Evolutionary conservation across 2,329 filamentous ascomycete genomes (phyloP).

Genomic region (Calonectria multiphialidica): DNA sequence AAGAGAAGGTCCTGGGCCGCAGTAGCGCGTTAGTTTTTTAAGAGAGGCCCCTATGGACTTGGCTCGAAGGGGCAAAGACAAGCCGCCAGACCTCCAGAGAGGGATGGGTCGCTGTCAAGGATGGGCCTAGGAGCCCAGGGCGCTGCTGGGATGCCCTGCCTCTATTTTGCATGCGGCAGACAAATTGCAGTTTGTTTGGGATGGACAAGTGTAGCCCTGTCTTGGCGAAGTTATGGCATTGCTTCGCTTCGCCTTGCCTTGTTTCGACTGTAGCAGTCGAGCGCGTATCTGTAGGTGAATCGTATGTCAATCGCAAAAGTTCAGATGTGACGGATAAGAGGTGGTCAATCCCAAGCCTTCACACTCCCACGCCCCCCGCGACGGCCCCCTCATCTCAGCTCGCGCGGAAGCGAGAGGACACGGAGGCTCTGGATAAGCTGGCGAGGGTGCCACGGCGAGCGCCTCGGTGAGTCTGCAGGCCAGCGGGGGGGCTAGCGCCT

Average conservation of each 20-base stretch:
- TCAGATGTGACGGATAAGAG: slow-evolving; percentile 7
- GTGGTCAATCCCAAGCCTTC: slow-evolving; percentile 27
- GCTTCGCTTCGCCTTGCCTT: slow-evolving; percentile 13
- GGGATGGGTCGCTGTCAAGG: slow-evolving; percentile 18
- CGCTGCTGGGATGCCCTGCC: slow-evolving; percentile 25
- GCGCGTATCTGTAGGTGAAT: slow-evolving; percentile 22
- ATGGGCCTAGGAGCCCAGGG: slow-evolving; percentile 20
- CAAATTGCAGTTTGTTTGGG: slow-evolving; percentile 29
- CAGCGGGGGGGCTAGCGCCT: slow-evolving; percentile 23
- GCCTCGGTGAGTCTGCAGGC: slow-evolving; percentile 41
- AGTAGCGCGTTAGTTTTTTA: slow-evolving; percentile 37
- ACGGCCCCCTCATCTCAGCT: slow-evolving; percentile 27
- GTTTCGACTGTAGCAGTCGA: slow-evolving; percentile 22
- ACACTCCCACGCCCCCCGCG: slow-evolving; percentile 20
- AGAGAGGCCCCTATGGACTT: slow-evolving; percentile 33
- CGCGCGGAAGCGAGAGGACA: slow-evolving; percentile 33
- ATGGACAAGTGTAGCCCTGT: slow-evolving; percentile 9
- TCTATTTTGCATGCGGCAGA: slow-evolving; percentile 36
- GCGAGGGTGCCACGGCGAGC: slow-evolving; percentile 28
- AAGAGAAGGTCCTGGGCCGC: slow-evolving; percentile 40
- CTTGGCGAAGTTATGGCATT: slow-evolving; percentile 1
- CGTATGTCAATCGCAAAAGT: slow-evolving; percentile 35
- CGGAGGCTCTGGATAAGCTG: slow-evolving; percentile 16
- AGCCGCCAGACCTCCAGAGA: slow-evolving; percentile 8
- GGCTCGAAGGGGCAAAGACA: slow-evolving; percentile 37